Evolutionary conservation across 75 land plant genomes (phyloP), one percentile per base, ranked within the genome.

Genomic region (Cupressus sempervirens): DNA sequence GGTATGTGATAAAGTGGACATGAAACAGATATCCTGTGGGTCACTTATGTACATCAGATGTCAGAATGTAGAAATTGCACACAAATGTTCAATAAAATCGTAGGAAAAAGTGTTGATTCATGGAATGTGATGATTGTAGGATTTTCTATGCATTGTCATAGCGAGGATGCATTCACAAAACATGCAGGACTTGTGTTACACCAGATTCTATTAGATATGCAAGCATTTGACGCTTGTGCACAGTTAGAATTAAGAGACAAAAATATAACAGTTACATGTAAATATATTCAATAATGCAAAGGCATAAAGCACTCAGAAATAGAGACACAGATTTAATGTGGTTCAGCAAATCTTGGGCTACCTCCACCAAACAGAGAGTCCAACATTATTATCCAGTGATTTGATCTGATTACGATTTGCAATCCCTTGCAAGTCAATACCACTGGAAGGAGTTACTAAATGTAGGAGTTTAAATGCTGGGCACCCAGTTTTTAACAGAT

Each of bases 61-160:
- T 50, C 86, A 86, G 7, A 50, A 36, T 50, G 6, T 85, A 36
- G 86, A 43, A 45, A 20, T 15, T 23, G 86, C 86, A 29, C 23
- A 56, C 32, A 50, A 6, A 58, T 20, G 9, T 85, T 85, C 35
- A 52, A 79, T 29, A 50, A 45, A 46, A 85, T 85, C 86, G n/a
- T 34, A 46, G n/a, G 16, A 35, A 85, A 29, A 84, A 83, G 70
- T 81, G 88, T 80, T 13, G 65, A 86, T 68, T 86, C 88, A 26
- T 88, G 88, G 88, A 88, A 77, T 46, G 48, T 88, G 45, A 53
- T 88, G 80, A 88, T 88, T 58, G 83, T 76, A 77, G 88, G 88
- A 12, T 87, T 82, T 86, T 85, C 88, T 34, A 56, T 12, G 67
- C 67, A 87, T 45, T 81, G 88, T 38, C 45, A 6, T 74, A 40